A percentile compares a stretch with the other conserved stretches of the same genome.
phyloP scores from a whole-genome alignment of 768 basidiomycete species.

The Collybia sp. region DNA sequence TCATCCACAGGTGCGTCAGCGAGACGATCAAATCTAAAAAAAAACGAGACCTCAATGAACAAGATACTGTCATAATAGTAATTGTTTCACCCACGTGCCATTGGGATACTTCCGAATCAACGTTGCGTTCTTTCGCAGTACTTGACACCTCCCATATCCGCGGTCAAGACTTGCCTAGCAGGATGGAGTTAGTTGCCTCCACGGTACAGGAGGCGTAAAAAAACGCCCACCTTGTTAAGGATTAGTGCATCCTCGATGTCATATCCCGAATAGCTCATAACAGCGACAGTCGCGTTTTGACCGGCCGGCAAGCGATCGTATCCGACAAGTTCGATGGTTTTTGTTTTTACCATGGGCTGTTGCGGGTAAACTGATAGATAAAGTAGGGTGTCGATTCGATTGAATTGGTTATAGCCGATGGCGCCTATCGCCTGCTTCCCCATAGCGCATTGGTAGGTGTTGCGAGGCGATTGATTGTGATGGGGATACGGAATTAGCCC shows the following conservation, averaged over 20 bases:
- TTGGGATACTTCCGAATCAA: conserved; percentile 96
- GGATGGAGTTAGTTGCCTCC: conserved; percentile 6
- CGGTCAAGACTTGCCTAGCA: conserved; percentile 88
- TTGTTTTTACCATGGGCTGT: conserved; percentile 99
- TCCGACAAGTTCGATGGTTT: conserved; percentile 94
- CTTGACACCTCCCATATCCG: conserved; percentile 97
- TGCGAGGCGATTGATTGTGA: conserved; percentile 98
- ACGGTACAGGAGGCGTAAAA: background rate
- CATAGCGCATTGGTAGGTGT: conserved; percentile 99
- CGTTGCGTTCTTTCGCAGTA: conserved; percentile 91
- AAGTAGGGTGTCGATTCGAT: conserved; percentile 96
- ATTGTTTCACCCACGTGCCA: conserved; percentile 70
- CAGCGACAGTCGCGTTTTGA: conserved; percentile 96
- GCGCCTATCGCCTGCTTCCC: conserved; percentile 99
- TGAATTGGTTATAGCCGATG: conserved; percentile 96
- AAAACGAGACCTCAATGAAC: conserved; percentile 2
- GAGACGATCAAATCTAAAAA: conserved; percentile 78
- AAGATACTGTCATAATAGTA: conserved; percentile 5
- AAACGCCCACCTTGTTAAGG: conserved; percentile 71
- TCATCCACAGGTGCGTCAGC: conserved; percentile 90
- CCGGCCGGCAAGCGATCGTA: conserved; percentile 97
- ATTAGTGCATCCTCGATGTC: conserved; percentile 99
- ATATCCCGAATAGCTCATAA: conserved; percentile 99
- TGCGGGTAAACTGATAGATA: conserved; percentile 98
- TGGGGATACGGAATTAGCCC: conserved; percentile 99